Evolutionary conservation across 2,329 filamentous ascomycete species (phyloP), one percentile per base, ranked within the genome.

Genomic region (Paecilomyces formosus): DNA sequence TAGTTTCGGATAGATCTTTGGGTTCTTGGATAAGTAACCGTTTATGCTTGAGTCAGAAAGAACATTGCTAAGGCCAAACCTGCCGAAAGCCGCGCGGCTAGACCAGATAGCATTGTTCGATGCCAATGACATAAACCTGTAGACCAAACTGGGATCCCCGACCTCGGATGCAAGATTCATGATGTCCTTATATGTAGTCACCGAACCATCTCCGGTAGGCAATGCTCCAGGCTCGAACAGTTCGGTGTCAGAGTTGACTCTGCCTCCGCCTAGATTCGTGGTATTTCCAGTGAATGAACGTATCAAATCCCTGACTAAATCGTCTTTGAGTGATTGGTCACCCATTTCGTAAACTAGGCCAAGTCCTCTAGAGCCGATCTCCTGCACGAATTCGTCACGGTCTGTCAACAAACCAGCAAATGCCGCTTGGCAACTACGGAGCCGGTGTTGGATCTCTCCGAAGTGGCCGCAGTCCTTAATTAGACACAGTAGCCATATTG

Each of bases 151-250:
- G 59, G 94, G 93, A 68, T 99, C 93, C 11, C 94, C 94, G 33
- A 97, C 92, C 75, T 99, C 94, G 51, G 93, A 90, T n/a, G 94
- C 94, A 54, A 99, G 80, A 65, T 83, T 94, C 73, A 99, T 89
- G 64, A 99, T 97, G 69, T 99, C 94, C 71, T 96, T 96, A 78
- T 99, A 99, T 0, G 93, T 97, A 0, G 91, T 97, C 57, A 97
- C 85, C 0, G 92, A 92, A 64, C 92, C 92, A 63, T 96, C 91
- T 3, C 92, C 91, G 0, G 92, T 97, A 0, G 92, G 92, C 12
- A 97, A 75, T 2, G 90, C 90, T 5, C 94, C 94, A 1, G 90
- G 88, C 60, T 97, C 93, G 65, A 97, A 97, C 0, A 99, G 80
- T 72, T 97, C 89, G 0, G 94, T 99, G 56, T 97, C 91, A 45